These are phyloP conservation scores for Ustilago cynodontis DNA, from an alignment of 1,284 basidiomycete species.

Conservation along the genomic window DNA sequence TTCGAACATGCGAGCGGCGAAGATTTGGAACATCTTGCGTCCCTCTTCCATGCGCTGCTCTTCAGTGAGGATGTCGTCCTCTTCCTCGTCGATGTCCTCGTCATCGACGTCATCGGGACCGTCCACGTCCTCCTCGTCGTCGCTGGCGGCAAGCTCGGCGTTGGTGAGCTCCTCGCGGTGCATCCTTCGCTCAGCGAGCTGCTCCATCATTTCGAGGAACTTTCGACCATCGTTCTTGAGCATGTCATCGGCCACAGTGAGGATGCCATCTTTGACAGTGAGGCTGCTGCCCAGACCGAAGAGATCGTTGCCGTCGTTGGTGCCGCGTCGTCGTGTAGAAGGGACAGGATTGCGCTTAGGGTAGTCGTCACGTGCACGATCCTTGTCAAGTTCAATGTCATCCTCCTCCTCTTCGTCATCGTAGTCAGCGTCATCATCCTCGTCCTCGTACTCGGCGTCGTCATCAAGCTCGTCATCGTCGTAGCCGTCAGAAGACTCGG, in stretches of 20 bases:
- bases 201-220: slow-evolving; percentile 99
- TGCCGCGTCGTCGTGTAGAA: slow-evolving; percentile 34
- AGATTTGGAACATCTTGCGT: slow-evolving; percentile 99
- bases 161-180: slow-evolving; percentile 82
- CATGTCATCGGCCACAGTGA: slow-evolving; percentile 98
- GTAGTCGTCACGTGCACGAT: slow-evolving; percentile 63
- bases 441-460: slow-evolving; percentile 75
- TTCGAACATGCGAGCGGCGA: slow-evolving; percentile 99
- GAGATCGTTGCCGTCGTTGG: slow-evolving; percentile 74
- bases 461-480: slow-evolving; percentile 65
- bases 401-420: slow-evolving; percentile 65
- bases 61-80: slow-evolving; percentile 72
- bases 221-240: slow-evolving; percentile 98
- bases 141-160: slow-evolving; percentile 72
- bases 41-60: slow-evolving; percentile 97
- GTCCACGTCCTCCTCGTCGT: slow-evolving; percentile 52
- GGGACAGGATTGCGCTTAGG: slow-evolving; percentile 46
- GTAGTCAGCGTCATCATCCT: slow-evolving; percentile 69
- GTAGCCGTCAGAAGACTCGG: slow-evolving; percentile 54
- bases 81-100: slow-evolving; percentile 73
- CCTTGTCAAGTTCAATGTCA: slow-evolving; percentile 63
- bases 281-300: slow-evolving; percentile 83
- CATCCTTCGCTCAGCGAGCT: slow-evolving; percentile 92
- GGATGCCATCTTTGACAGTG: slow-evolving; percentile 89
- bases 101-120: slow-evolving; percentile 69